Conservation (phyloP, 2,329 filamentous ascomycete species). For the Dendryphion nanum region DNA sequence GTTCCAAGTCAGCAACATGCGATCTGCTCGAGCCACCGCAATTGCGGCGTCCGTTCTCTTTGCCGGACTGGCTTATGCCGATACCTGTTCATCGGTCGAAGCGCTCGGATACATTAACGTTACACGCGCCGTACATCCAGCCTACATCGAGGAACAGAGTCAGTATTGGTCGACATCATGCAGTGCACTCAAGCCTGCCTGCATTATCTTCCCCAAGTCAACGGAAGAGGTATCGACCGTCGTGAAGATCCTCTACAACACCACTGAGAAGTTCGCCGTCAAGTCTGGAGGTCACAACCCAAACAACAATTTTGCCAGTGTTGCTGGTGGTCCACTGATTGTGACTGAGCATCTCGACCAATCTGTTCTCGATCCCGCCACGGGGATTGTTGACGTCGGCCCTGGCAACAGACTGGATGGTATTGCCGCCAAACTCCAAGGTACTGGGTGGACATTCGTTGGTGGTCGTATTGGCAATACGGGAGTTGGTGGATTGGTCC, state of each 20-base stretch:
- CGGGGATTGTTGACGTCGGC: slow-evolving; percentile 28
- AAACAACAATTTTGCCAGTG: slow-evolving; percentile 48
- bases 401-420: slow-evolving; percentile 34
- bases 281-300: slow-evolving; percentile 52
- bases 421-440: slow-evolving; percentile 40
- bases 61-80: background rate
- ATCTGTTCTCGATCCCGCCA: slow-evolving; percentile 19
- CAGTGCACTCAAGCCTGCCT: slow-evolving; percentile 27
- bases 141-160: slow-evolving; percentile 27
- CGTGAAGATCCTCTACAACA: slow-evolving; percentile 47
- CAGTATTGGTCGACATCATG: slow-evolving; percentile 34
- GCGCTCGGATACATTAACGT: slow-evolving; percentile 3
- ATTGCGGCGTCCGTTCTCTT: background rate
- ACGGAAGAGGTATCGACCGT: slow-evolving; percentile 53
- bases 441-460: slow-evolving; percentile 39
- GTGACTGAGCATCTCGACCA: slow-evolving; percentile 43
- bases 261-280: slow-evolving; percentile 53
- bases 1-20: background rate
- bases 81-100: slow-evolving; percentile 3
- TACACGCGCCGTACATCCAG: background rate
- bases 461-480: slow-evolving; percentile 50
- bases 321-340: slow-evolving; percentile 45
- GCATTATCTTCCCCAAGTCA: slow-evolving; percentile 37
- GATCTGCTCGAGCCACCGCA: background rate
- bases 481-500: slow-evolving; percentile 48